phyloP scores from a whole-genome alignment of 169 alveolate genomes.

The Plasmodium cynomolgi region DNA sequence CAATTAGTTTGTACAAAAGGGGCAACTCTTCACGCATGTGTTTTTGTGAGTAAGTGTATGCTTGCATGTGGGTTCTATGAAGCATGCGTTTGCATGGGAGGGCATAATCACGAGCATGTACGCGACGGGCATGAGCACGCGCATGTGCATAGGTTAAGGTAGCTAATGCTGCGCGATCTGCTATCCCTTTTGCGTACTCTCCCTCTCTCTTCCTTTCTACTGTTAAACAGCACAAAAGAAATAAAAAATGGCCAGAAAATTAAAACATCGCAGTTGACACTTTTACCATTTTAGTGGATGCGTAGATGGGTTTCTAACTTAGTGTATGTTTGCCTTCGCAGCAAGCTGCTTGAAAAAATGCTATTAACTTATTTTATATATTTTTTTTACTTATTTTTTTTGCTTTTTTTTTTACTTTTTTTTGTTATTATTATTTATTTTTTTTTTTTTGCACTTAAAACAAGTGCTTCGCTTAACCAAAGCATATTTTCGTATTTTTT shows the following conservation, averaged over 20 bases:
- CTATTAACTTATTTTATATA: slow-evolving; percentile 9
- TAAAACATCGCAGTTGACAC: not conserved
- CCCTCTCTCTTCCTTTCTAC: not conserved
- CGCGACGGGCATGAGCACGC: not conserved
- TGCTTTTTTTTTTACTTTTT: not conserved
- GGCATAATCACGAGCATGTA: not conserved
- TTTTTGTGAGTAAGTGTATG: not conserved
- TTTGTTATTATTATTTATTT: not conserved
- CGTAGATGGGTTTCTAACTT: not conserved
- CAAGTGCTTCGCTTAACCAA: not conserved
- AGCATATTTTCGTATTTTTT: not conserved
- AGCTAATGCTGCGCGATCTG: not conserved
- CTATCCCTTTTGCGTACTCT: not conserved
- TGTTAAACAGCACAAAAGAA: slow-evolving; percentile 5
- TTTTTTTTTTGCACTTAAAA: not conserved
- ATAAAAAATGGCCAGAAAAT: not conserved
- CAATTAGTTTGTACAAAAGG: not conserved
- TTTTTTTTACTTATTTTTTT: not conserved
- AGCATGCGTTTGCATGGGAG: not conserved
- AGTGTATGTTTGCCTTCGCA: not conserved
- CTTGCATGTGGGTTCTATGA: not conserved
- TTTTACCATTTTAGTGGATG: not conserved
- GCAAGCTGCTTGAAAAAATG: not conserved
- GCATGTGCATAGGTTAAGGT: not conserved
- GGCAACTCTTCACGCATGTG: not conserved